Percentiles rank a stretch among this genome's conserved stretches.
Evolutionary conservation across 805 yeast genomes (phyloP).

Genomic region (Yarrowia keelungensis): DNA sequence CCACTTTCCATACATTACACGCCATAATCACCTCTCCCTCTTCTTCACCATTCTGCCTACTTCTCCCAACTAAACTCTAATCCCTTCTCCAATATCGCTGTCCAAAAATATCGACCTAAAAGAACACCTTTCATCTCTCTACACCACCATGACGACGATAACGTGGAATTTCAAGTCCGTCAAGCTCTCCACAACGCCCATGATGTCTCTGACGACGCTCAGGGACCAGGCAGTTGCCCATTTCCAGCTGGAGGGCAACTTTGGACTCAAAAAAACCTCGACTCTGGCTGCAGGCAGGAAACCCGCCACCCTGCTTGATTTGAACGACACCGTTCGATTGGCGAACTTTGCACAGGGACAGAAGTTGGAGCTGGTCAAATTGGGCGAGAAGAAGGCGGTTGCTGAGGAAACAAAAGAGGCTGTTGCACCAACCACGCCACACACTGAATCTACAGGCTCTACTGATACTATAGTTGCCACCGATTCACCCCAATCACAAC

Average conservation of each 20-base stretch:
- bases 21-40: neutral
- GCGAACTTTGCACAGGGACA: conserved; percentile 42
- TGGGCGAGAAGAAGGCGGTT: conserved; percentile 9
- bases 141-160: conserved; percentile 25
- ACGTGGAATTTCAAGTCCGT: conserved; percentile 33
- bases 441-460: conserved; percentile 13
- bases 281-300: conserved; percentile 38
- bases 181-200: conserved; percentile 25
- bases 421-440: neutral
- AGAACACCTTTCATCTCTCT: neutral
- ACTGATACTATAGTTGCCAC: neutral
- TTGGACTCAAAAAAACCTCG: conserved; percentile 30
- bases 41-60: neutral
- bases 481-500: neutral
- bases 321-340: conserved; percentile 43
- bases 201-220: conserved; percentile 8
- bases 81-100: conserved; percentile 8
- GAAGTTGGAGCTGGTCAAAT: conserved; percentile 43
- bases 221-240: conserved; percentile 29
- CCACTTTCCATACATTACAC: neutral
- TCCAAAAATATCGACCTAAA: conserved; percentile 1
- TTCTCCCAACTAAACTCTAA: conserved; percentile 16
- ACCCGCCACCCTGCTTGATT: conserved; percentile 38
- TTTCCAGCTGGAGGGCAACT: conserved; percentile 22
- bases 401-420: neutral